Evolutionary conservation across 805 yeast species (phyloP), one percentile per base, ranked within the genome.

Genomic region (Wickerhamomyces xylosicus): DNA sequence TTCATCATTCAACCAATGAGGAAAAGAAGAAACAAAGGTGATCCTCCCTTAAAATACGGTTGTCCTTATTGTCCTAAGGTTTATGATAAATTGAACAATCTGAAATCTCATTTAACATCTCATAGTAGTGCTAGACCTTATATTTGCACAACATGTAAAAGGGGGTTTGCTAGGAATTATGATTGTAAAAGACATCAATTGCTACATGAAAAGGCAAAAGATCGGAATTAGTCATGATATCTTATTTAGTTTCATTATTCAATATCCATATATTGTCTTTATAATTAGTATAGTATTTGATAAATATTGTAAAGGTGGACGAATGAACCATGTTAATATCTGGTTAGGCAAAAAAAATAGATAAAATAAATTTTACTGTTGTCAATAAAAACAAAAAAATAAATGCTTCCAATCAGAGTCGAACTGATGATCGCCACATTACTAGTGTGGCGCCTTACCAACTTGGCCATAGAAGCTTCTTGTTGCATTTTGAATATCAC

Each of bases 371-470:
- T 21, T 21, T 21, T 7, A 7, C 9, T 21, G 25, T 21, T 21
- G 10, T 21, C 10, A 21, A 10, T 21, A 21, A 21, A 21, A 21
- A 6, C 25, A 21, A 21, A 21, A 21, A 21, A 21, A 10, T 7
- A 25, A 25, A 22, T 70, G 77, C 78, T 75, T 67, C 74, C 72
- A 73, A 72, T 76, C 79, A 73, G 79, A 74, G 64, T 74, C 72
- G 80, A 74, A 74, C 80, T 74, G 79, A 77, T 76, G 83, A 77
- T 77, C 82, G 77, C 75, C 70, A 77, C 84, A 77, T 76, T 77
- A 77, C 82, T 76, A 77, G 83, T 77, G 82, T 77, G 69, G 74
- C 83, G 84, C 84, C 79, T 79, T 76, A 77, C 83, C 84, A 74
- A 64, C 72, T 68, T 66, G 71, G 72, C 72, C 72, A 67, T 66